Evolutionary conservation across 148 eudicot species (phyloP), one percentile per base, ranked within the genome.

Genomic region (Hydrangea macrophylla): DNA sequence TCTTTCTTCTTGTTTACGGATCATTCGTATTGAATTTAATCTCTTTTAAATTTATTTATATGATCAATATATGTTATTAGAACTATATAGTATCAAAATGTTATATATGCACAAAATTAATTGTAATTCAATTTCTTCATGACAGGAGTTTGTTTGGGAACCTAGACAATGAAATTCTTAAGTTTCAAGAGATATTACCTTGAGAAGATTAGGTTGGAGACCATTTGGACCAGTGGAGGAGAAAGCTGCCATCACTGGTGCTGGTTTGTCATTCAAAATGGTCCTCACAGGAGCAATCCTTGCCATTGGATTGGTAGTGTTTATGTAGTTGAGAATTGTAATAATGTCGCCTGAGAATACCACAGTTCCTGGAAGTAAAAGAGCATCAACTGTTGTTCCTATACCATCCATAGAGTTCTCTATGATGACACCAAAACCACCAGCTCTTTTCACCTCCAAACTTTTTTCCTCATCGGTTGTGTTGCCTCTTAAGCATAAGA

Each of bases 201-300:
- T 71, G 24, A 71, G 42, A 55, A 71, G 63, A 18, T 73, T 73
- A 9, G 76, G 58, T 60, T 63, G 44, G 7, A 71, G 69, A 40
- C 69, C 62, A 63, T 71, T 71, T 10, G 75, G 75, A 39, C 75
- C 75, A 15, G 15, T 30, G 9, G 75, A 63, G 22, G 75, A 63
- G 56, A 65, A 62, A n/a, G 20, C 15, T 9, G 69, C 75, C 68
- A 71, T 63, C 69, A 63, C 37, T 2, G 75, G 75, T 27, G 69
- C 68, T 63, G 75, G 75, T 55, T 57, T 63, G 55, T 17, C 39
- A 22, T 28, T 25, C 42, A 71, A 32, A 40, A 55, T 18, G 26
- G 75, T 63, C 13, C 7, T 44, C 7, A 33, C 50, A 3, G 62
- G 55, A 25, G 55, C 18, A 13, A 70, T 32, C 13, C 17, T 62